Conservation (phyloP, 441 rosid species). For the Populus trichocarpa region DNA sequence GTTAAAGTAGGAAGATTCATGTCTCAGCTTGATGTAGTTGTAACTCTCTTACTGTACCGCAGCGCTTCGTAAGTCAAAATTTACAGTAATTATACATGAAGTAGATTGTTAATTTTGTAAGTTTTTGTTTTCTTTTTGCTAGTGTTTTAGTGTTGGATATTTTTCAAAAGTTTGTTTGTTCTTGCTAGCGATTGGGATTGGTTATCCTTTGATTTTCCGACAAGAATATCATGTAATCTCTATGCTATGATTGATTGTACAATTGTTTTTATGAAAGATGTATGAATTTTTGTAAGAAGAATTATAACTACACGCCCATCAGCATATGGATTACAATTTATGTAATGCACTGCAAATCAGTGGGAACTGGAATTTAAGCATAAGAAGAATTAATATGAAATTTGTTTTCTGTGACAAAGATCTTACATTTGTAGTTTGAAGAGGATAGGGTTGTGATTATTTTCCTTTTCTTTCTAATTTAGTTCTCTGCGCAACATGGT, state of each 20-base stretch:
- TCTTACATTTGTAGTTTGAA: not conserved
- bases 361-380: not conserved
- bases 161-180: conserved; percentile 14
- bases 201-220: conserved; percentile 19
- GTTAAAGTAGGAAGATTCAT: conserved; percentile 33
- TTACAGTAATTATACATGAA: conserved; percentile 27
- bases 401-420: not conserved
- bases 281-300: conserved; percentile 17
- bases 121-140: not conserved
- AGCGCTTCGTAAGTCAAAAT: conserved; percentile 26
- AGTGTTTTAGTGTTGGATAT: conserved; percentile 19
- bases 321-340: not conserved
- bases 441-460: not conserved
- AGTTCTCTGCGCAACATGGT: not conserved
- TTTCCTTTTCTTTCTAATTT: not conserved
- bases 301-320: not conserved
- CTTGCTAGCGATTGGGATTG: conserved; percentile 16
- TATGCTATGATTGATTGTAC: conserved; percentile 28
- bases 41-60: conserved; percentile 22
- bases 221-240: conserved; percentile 24
- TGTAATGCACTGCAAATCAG: not conserved
- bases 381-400: not conserved
- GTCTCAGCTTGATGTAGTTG: conserved; percentile 29
- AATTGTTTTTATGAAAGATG: conserved; percentile 10
- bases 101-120: conserved; percentile 14